Evolutionary conservation across 139 green algal species (phyloP).

Genomic region (Choricystis sp.): DNA sequence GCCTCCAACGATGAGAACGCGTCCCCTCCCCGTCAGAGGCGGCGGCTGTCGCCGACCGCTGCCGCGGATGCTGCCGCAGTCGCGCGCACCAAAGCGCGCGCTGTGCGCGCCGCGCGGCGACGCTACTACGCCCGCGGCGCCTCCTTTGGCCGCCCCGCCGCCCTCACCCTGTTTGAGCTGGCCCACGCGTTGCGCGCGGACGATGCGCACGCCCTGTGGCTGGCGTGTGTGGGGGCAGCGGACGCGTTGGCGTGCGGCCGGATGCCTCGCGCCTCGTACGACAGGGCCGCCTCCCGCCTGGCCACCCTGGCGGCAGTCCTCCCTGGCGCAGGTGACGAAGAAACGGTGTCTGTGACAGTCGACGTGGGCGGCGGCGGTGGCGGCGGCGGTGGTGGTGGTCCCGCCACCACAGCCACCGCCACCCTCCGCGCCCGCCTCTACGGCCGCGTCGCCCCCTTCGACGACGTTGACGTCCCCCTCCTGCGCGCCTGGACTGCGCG

Average conservation of each 20-base stretch:
- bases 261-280: neutral
- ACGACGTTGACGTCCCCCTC: neutral
- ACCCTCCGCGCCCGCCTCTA: neutral
- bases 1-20: neutral
- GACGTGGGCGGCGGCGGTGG: neutral
- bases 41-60: neutral
- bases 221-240: neutral
- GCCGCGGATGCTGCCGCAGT: neutral
- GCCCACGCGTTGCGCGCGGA: neutral
- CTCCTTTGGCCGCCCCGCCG: neutral
- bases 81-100: too few relatives aligned
- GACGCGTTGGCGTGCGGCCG: neutral
- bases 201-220: neutral
- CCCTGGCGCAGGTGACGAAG: neutral
- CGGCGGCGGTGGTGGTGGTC: too few relatives aligned
- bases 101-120: neutral
- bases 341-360: neutral
- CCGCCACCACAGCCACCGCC: neutral
- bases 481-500: neutral
- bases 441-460: neutral
- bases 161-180: neutral
- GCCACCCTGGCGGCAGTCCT: neutral
- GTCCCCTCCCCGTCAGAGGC: neutral
- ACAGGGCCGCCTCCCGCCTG: neutral
- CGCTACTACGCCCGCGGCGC: neutral